A percentile compares a stretch with the other conserved stretches of the same genome.
Conservation (phyloP, 495 filamentous ascomycete genomes). For the Melanomma pulvis-pyrius region DNA sequence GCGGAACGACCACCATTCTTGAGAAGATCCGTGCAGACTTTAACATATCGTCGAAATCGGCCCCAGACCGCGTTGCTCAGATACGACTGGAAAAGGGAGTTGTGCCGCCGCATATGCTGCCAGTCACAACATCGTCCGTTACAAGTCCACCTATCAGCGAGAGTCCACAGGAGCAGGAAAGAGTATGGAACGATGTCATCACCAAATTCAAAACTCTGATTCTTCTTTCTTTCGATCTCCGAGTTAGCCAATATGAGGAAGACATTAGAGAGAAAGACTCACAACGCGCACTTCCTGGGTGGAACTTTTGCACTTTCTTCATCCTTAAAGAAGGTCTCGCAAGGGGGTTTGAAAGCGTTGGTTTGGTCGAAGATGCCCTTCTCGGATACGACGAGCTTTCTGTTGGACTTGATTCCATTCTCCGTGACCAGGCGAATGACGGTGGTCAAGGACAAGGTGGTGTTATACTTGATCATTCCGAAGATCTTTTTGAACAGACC, state of each 20-base stretch:
- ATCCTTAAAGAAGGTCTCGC: constrained; percentile 94
- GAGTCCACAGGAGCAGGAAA: constrained; percentile 68
- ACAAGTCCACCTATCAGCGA: constrained; percentile 49
- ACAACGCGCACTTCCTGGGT: constrained; percentile 85
- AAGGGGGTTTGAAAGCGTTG: constrained; percentile 92
- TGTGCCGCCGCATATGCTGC: constrained; percentile 42
- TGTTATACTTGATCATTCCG: constrained; percentile 67
- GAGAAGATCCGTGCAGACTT: constrained; percentile 93
- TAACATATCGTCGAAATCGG: constrained; percentile 78
- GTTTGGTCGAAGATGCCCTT: constrained; percentile 91
- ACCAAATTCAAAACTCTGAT: constrained; percentile 86
- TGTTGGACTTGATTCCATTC: constrained; percentile 77
- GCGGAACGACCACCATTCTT: constrained; percentile 75
- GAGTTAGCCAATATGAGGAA: constrained; percentile 93
- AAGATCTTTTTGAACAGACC: constrained; percentile 66
- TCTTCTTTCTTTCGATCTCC: constrained; percentile 83
- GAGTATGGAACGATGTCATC: constrained; percentile 79
- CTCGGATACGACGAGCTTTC: constrained; percentile 91
- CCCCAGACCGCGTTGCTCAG: constrained; percentile 80
- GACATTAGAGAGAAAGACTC: constrained; percentile 93
- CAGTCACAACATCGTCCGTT: constrained; percentile 38
- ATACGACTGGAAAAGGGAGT: constrained; percentile 66
- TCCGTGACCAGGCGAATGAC: constrained; percentile 70
- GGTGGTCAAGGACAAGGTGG: constrained; percentile 62
- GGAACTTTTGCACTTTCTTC: constrained; percentile 99